These are phyloP conservation scores for Paramyrothecium roridum DNA, from an alignment of 2,329 filamentous ascomycete species.

Conservation along the genomic window DNA sequence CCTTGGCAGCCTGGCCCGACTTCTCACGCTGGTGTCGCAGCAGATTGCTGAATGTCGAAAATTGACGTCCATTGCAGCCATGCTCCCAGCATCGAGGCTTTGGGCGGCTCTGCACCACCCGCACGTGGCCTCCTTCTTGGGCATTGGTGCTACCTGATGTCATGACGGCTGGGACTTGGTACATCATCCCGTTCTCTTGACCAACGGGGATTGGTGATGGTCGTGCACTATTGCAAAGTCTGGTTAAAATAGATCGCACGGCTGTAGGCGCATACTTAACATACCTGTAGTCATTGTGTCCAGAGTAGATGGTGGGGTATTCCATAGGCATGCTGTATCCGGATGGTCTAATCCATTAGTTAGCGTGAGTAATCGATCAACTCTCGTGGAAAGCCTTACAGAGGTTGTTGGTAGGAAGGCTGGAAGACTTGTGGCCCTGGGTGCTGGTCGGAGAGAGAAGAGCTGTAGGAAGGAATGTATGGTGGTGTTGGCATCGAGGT, in stretches of 20 bases:
- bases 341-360: slow-evolving; percentile 21
- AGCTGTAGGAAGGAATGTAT: slow-evolving; percentile 49
- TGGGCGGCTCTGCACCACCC: slow-evolving; percentile 74
- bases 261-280: slow-evolving; percentile 11
- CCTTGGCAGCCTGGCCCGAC: slow-evolving; percentile 85
- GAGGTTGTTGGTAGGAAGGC: slow-evolving; percentile 28
- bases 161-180: slow-evolving; percentile 36
- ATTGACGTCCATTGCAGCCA: slow-evolving; percentile 91
- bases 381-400: slow-evolving; percentile 26
- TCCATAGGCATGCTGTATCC: slow-evolving; percentile 42
- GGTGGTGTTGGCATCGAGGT: slow-evolving; percentile 36
- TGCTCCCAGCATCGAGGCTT: slow-evolving; percentile 98
- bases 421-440: slow-evolving; percentile 30
- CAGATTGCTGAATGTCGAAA: slow-evolving; percentile 94
- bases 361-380: slow-evolving; percentile 24
- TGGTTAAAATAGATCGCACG: slow-evolving; percentile 11
- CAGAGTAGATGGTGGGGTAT: slow-evolving; percentile 34
- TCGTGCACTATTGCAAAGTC: slow-evolving; percentile 26
- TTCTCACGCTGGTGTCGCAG: slow-evolving; percentile 92
- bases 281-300: slow-evolving; percentile 36
- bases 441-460: slow-evolving; percentile 42
- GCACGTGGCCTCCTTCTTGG: slow-evolving; percentile 49
- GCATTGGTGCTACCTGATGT: slow-evolving; percentile 27
- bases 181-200: slow-evolving; percentile 39
- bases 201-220: slow-evolving; percentile 32